Conservation (phyloP, 495 filamentous ascomycete species). For the Hypoxylon subgilvum region DNA sequence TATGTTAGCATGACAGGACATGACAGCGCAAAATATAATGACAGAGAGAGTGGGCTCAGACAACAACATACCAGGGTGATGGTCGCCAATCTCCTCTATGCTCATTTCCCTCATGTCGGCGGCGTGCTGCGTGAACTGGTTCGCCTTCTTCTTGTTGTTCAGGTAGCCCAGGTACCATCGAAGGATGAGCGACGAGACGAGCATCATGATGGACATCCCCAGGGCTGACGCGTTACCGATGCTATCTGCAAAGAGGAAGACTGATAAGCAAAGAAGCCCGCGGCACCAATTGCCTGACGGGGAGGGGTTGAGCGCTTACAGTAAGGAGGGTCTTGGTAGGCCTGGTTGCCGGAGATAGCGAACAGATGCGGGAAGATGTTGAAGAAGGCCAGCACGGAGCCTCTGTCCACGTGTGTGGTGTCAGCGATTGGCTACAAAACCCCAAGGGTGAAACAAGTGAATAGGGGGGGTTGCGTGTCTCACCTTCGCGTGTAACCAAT, state of each 20-base stretch:
- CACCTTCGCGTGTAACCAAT: conserved; percentile 43
- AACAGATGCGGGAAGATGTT: conserved; percentile 37
- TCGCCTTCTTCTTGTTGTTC: conserved; percentile 30
- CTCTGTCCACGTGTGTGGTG: conserved; percentile 1
- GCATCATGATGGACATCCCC: conserved; percentile 28
- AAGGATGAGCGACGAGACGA: conserved; percentile 16
- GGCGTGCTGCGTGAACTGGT: conserved; percentile 20
- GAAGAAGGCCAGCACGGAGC: conserved; percentile 32
- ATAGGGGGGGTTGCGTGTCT: not conserved
- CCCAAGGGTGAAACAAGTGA: too few species aligned
- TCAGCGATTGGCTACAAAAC: not conserved
- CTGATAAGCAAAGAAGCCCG: not conserved
- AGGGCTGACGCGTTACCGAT: conserved; percentile 25
- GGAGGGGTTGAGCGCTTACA: conserved; percentile 31
- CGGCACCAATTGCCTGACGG: too few species aligned
- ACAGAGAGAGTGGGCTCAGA: not conserved
- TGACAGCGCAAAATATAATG: not conserved
- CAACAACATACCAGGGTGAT: conserved; percentile 30
- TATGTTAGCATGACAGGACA: conserved; percentile 6
- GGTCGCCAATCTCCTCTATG: conserved; percentile 32
- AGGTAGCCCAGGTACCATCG: conserved; percentile 23
- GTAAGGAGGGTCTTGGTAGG: conserved; percentile 32
- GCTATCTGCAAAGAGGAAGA: conserved; percentile 14
- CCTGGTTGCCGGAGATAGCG: conserved; percentile 33
- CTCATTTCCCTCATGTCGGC: conserved; percentile 16